A percentile compares a stretch with the other conserved stretches of the same genome.
Evolutionary conservation across 352 stramenopile species (phyloP).

Genomic region (Globisporangium apiculatum): DNA sequence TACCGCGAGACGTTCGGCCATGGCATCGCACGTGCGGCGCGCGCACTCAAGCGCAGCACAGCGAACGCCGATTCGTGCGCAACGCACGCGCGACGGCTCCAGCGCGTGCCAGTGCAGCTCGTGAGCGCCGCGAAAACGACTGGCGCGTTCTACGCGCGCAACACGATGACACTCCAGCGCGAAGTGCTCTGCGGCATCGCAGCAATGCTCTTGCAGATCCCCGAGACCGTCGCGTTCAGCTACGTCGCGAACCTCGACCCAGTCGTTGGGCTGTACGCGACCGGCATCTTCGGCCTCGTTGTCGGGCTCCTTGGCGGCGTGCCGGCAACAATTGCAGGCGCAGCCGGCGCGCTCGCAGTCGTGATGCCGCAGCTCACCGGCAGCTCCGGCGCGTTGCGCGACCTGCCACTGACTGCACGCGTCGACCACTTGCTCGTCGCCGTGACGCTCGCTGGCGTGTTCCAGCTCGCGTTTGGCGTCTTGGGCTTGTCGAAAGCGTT

Average conservation of each 20-base stretch:
- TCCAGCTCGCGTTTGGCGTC: constrained; percentile 83
- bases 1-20: constrained; percentile 13
- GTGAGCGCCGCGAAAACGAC: constrained; percentile 18
- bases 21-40: constrained; percentile 2
- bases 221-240: constrained; percentile 91
- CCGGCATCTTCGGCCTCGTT: constrained; percentile 86
- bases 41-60: background rate
- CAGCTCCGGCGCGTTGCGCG: constrained; percentile 29
- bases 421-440: constrained; percentile 84
- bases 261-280: constrained; percentile 88
- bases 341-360: constrained; percentile 87
- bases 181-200: constrained; percentile 87
- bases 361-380: constrained; percentile 86
- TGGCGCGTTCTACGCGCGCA: constrained; percentile 44
- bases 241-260: constrained; percentile 88
- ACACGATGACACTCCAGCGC: constrained; percentile 42
- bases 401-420: constrained; percentile 65
- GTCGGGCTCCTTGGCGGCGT: constrained; percentile 84
- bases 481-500: constrained; percentile 88
- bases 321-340: constrained; percentile 82
- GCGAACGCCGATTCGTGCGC: background rate
- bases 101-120: constrained; percentile 16
- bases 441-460: constrained; percentile 74
- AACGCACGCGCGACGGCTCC: constrained; percentile 4
- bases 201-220: constrained; percentile 90